phyloP scores from a whole-genome alignment of 495 filamentous ascomycete genomes.

The Podospora sp. region DNA sequence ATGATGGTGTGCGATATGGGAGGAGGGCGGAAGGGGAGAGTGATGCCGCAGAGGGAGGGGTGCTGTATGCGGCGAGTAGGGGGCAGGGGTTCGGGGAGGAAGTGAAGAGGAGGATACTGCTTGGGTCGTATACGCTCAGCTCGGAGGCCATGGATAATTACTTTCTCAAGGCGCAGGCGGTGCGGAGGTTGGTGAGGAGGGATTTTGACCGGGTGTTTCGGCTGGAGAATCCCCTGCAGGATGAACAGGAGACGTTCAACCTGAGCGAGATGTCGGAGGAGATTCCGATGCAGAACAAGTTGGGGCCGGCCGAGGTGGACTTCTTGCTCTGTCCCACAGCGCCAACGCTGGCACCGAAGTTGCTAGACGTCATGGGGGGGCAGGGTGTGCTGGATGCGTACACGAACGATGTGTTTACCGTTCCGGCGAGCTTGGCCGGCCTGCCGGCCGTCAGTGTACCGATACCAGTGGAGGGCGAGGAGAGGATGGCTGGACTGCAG shows the following conservation, averaged over 20 bases:
- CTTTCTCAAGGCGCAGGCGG: constrained; percentile 89
- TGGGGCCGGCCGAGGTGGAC: constrained; percentile 66
- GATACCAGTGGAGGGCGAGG: constrained; percentile 45
- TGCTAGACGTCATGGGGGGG: constrained; percentile 53
- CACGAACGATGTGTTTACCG: constrained; percentile 93
- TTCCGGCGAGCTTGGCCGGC: constrained; percentile 90
- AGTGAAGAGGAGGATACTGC: constrained; percentile 80
- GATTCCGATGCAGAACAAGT: constrained; percentile 45
- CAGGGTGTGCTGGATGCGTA: constrained; percentile 57
- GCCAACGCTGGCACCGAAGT: constrained; percentile 70
- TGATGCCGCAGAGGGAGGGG: constrained; percentile 41
- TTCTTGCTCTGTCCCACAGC: constrained; percentile 87
- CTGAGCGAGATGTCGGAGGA: constrained; percentile 49
- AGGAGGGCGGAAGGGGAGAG: constrained; percentile 44
- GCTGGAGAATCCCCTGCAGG: constrained; percentile 63
- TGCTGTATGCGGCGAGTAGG: constrained; percentile 76
- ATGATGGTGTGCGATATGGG: constrained; percentile 93
- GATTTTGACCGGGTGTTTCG: constrained; percentile 84
- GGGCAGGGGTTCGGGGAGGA: constrained; percentile 77
- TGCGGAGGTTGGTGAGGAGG: constrained; percentile 77
- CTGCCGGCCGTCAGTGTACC: constrained; percentile 88
- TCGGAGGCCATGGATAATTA: constrained; percentile 94
- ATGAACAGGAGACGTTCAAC: constrained; percentile 42
- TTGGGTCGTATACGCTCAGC: constrained; percentile 89
- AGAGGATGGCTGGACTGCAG: constrained; percentile 71